Evolutionary conservation across 2,329 filamentous ascomycete genomes (phyloP), one percentile per base, ranked within the genome.

Genomic region (Stagonosporopsis tanaceti): DNA sequence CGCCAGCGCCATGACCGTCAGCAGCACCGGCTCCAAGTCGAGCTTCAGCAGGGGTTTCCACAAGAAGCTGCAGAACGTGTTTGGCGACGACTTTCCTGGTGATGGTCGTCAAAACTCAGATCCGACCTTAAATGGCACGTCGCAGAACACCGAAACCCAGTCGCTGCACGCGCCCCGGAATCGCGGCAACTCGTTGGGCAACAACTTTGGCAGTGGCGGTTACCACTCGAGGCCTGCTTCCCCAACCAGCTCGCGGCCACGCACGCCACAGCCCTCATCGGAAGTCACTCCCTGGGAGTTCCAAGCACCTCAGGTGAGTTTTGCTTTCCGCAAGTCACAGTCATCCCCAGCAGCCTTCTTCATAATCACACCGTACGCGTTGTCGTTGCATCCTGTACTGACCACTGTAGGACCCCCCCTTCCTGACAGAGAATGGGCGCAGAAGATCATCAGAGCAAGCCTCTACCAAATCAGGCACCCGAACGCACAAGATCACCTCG

Each of bases 261-360:
- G 90, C 67, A 96, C 92, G n/a, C 93, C 93, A 12, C 83, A 93
- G 48, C 91, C 91, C 39, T 92, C 91, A 12, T 95, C 92, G 70
- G 94, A 98, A 77, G 93, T 99, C 56, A 95, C 96, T 37, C 95
- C 95, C n/a, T 99, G 97, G 84, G 84, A 96, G 61, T 98, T 95
- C 74, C 95, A 98, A 77, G 92, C 95, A 73, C 85, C 85, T 64
- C 86, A 91, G 80, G 89, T 91, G 76, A 81, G 87, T 69, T 45
- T 50, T 15, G 32, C 30, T 32, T 45, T 53, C 27, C 35, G 40
- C 28, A 61, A 61, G 28, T 39, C 40, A 37, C 39, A 28, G 1
- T 12, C 20, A 22, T 30, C 14, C 3, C 14, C 38, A 17, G 24
- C 17, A 28, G 42, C 22, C 45, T 37, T 20, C 12, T 30, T 22